phyloP scores from a whole-genome alignment of 352 stramenopile species.

The Phytophthora citricola region DNA sequence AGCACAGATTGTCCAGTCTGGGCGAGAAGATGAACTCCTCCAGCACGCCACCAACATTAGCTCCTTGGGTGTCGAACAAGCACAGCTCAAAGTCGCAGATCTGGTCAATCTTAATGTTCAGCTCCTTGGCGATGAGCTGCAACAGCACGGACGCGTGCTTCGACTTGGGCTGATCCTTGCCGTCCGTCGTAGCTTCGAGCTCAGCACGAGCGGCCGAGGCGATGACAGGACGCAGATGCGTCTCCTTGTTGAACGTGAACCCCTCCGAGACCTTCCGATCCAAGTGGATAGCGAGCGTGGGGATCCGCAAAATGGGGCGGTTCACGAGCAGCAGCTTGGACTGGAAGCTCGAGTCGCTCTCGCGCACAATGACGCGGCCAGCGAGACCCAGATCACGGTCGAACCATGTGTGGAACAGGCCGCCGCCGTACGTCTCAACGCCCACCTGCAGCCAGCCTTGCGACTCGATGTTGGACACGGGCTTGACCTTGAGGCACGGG shows the following conservation, averaged over 20 bases:
- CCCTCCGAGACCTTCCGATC: slow-evolving; percentile 87
- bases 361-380: slow-evolving; percentile 92
- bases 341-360: slow-evolving; percentile 74
- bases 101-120: slow-evolving; percentile 81
- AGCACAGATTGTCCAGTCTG: slow-evolving; percentile 98
- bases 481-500: slow-evolving; percentile 97
- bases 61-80: slow-evolving; percentile 96
- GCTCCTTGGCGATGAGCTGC: slow-evolving; percentile 91
- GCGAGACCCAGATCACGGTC: slow-evolving; percentile 96
- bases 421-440: slow-evolving; percentile 90
- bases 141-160: slow-evolving; percentile 95
- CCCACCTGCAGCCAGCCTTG: slow-evolving; percentile 85
- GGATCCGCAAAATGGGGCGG: slow-evolving; percentile 95
- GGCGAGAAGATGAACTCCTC: slow-evolving; percentile 97
- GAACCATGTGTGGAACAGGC: slow-evolving; percentile 99
- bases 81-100: slow-evolving; percentile 98
- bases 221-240: slow-evolving; percentile 95
- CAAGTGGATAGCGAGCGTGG: slow-evolving; percentile 98
- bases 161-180: slow-evolving; percentile 62
- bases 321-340: slow-evolving; percentile 93
- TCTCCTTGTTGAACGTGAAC: slow-evolving; percentile 98
- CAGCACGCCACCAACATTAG: slow-evolving; percentile 90
- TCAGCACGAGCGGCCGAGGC: slow-evolving; percentile 82
- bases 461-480: slow-evolving; percentile 90
- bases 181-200: slow-evolving; percentile 76